Evolutionary conservation across 2,329 filamentous ascomycete genomes (phyloP).

Genomic region (Rosellinia necatrix): DNA sequence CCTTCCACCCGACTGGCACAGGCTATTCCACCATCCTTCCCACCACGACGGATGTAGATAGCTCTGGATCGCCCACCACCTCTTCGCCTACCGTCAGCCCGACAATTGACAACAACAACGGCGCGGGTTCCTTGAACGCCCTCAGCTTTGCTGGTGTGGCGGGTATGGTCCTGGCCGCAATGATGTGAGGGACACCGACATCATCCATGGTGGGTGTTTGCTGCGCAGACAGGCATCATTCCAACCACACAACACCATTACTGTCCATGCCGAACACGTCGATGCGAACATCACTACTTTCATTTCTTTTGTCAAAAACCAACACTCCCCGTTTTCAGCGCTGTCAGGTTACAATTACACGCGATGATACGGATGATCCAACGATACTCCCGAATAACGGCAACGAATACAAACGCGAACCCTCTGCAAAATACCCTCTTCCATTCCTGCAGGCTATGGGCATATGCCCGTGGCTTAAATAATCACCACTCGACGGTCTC

Average conservation of each 20-base stretch:
- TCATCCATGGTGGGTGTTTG: conserved; percentile 19
- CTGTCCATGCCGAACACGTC: conserved; percentile 30
- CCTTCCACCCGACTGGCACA: conserved; percentile 42
- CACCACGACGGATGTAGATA: conserved; percentile 37
- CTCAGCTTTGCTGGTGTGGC: conserved; percentile 55
- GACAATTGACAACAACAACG: conserved; percentile 40
- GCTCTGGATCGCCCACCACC: conserved; percentile 31
- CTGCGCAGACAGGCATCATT: not conserved
- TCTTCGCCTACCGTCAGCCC: conserved; percentile 41
- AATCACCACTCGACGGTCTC: conserved; percentile 30
- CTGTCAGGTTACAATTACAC: conserved; percentile 36
- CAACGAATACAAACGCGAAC: conserved; percentile 30
- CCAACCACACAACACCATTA: conserved; percentile 10
- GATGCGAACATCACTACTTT: conserved; percentile 38
- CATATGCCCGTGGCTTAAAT: conserved; percentile 24
- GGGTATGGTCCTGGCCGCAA: conserved; percentile 54
- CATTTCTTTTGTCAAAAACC: conserved; percentile 43
- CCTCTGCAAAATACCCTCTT: conserved; percentile 27
- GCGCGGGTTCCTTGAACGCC: conserved; percentile 49
- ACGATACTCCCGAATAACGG: conserved; percentile 33
- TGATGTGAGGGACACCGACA: conserved; percentile 50
- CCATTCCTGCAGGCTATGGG: conserved; percentile 28
- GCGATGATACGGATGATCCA: conserved; percentile 37
- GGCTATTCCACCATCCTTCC: conserved; percentile 33
- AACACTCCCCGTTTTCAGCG: conserved; percentile 35